Base-by-base conservation (phyloP, 2,329 filamentous ascomycete species). In the Orbilia quercus region DNA sequence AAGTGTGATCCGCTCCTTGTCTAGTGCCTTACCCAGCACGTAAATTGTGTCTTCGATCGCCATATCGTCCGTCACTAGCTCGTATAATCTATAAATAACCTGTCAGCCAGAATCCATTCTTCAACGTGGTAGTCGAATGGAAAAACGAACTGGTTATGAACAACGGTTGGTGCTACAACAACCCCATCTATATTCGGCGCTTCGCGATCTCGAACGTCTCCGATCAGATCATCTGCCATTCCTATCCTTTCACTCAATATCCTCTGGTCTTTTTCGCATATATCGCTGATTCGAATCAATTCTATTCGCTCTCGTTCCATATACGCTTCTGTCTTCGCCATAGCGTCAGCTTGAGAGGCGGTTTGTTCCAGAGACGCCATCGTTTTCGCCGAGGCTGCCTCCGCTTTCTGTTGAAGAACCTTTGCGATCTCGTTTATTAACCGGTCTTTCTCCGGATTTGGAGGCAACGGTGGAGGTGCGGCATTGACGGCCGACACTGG, bases 371-470 rank as follows among this genome's bases (percentile, higher is more conserved):
- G 84, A 18, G 90, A 91, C 12, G 89, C 85, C 16, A 87, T 85
- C 76, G 93, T 93, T 78, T 95, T 90, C 23, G 85, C 81, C 50
- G 90, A 85, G 59, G 88, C 89, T 51, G 86, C 85, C 74, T 88
- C 87, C 14, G 93, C 88, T 75, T 91, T 88, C 40, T 86, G 82
- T 62, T 88, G 84, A 1, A 98, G 83, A 0, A 88, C 87, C 64
- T 85, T 84, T 36, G 89, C 92, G 28, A 98, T 85, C 47, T 92
- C 90, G 59, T 86, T 85, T 1, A 96, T 85, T 14, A 98, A 86
- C 18, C 90, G 89, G 80, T 98, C 92, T 80, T 96, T 97, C 81
- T 98, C 92, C 0, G 95, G 95, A 78, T 99, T 99, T 0, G 92
- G 93, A 0, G 95, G 94, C 31, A 97, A 92, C 0, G 94, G 93